Evolutionary conservation across 1,139 yeast species (phyloP).

Genomic region (Pneumocystis carinii): DNA sequence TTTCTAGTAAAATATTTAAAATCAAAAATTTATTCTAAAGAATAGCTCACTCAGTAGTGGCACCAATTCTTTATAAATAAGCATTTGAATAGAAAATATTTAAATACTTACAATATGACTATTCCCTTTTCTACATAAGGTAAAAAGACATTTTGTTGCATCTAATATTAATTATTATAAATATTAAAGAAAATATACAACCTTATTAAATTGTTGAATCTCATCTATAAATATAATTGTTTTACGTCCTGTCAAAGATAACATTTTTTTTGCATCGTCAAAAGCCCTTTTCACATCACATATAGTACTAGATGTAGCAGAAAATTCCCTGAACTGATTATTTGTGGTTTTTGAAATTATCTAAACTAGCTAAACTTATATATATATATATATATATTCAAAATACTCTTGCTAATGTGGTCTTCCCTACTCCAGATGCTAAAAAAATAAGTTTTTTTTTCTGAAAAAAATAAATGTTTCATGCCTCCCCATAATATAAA

Average conservation of each 20-base stretch:
- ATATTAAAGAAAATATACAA: neutral
- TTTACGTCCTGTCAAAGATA: slow-evolving; percentile 45
- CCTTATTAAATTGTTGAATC: slow-evolving; percentile 76
- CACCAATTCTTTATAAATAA: slow-evolving; percentile 43
- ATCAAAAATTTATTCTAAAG: neutral
- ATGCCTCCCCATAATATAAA: slow-evolving; percentile 75
- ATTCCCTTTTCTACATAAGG: slow-evolving; percentile 31
- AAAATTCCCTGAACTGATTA: slow-evolving; percentile 59
- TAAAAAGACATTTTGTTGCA: slow-evolving; percentile 69
- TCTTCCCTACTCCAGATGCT: slow-evolving; percentile 46
- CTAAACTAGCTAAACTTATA: slow-evolving; percentile 30
- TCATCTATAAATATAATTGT: slow-evolving; percentile 84
- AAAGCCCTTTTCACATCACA: slow-evolving; percentile 58
- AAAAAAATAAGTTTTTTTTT: neutral
- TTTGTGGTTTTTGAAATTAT: slow-evolving; percentile 43
- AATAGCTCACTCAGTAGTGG: slow-evolving; percentile 59
- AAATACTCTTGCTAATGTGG: slow-evolving; percentile 45
- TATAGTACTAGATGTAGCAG: slow-evolving; percentile 70
- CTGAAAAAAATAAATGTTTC: slow-evolving; percentile 42
- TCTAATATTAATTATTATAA: slow-evolving; percentile 1
- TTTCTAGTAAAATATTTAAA: slow-evolving; percentile 26
- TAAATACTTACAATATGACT: slow-evolving; percentile 20
- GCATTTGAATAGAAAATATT: neutral
- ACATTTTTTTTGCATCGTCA: slow-evolving; percentile 56
- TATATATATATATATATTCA: neutral